These are phyloP conservation scores for Apocynum venetum DNA, from an alignment of 257 asterid species.

Conservation along the genomic window DNA sequence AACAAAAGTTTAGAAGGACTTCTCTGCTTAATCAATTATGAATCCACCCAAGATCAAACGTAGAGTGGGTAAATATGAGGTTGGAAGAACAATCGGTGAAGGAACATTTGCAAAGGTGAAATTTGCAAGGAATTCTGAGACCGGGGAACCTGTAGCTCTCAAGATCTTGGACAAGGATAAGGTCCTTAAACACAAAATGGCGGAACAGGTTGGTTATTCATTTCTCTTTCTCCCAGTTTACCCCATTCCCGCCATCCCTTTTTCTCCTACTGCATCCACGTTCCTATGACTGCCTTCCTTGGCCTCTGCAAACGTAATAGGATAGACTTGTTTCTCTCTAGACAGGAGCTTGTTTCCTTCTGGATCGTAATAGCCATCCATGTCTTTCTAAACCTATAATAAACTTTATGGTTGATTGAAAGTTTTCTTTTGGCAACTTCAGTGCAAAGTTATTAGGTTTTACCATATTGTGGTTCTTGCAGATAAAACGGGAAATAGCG, in stretches of 20 bases:
- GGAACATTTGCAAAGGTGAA: conserved; percentile 95
- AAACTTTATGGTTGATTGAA: neutral
- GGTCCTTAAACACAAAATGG: conserved; percentile 91
- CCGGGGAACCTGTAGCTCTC: conserved; percentile 69
- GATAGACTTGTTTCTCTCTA: neutral
- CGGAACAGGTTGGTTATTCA: conserved; percentile 62
- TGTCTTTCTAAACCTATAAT: neutral
- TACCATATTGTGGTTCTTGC: conserved; percentile 26
- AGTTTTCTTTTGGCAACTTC: neutral
- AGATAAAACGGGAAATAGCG: conserved; percentile 88
- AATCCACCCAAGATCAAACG: conserved; percentile 66
- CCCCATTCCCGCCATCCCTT: neutral
- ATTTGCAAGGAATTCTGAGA: conserved; percentile 80
- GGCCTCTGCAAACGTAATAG: neutral
- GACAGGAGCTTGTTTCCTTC: neutral
- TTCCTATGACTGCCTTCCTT: neutral
- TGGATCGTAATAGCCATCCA: neutral
- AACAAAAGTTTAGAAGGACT: conserved; percentile 10
- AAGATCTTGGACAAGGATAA: conserved; percentile 90
- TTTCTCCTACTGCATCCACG: too few relatives aligned
- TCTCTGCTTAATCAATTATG: conserved; percentile 31
- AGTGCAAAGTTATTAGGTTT: neutral
- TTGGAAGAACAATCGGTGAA: conserved; percentile 93
- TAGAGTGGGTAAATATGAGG: conserved; percentile 75
- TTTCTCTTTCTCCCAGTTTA: neutral